A percentile compares a stretch with the other conserved stretches of the same genome.
These are phyloP conservation scores for Spiraea crenata DNA, from an alignment of 331 rosid species.

Conservation along the genomic window DNA sequence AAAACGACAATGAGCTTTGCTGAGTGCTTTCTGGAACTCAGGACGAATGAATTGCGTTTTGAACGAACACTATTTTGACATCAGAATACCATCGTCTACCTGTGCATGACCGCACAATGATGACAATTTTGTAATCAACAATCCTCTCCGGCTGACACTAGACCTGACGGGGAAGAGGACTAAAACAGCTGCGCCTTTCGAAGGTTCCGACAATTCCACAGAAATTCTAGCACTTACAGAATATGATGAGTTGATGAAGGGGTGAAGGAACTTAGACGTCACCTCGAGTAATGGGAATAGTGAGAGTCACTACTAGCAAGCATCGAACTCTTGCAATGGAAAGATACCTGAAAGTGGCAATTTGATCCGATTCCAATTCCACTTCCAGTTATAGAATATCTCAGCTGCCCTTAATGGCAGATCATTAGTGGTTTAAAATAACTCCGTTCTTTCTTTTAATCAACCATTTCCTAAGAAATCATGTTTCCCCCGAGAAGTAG, in stretches of 20 bases:
- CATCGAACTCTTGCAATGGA: neutral
- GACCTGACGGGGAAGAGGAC: no score
- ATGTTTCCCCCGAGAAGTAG: neutral
- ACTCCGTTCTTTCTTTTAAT: neutral
- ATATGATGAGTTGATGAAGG: neutral
- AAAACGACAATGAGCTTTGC: neutral
- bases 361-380: neutral
- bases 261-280: neutral
- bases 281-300: constrained; percentile 8
- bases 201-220: neutral
- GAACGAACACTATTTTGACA: neutral
- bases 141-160: neutral
- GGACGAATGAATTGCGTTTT: neutral
- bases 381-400: neutral
- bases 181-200: no score
- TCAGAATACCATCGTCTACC: neutral
- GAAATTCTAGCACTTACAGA: neutral
- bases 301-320: neutral
- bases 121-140: neutral
- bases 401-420: neutral
- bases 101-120: neutral
- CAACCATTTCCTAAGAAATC: neutral
- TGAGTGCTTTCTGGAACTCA: neutral
- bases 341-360: neutral
- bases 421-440: neutral